Evolutionary conservation across 148 eudicot genomes (phyloP), one percentile per base, ranked within the genome.

Genomic region (Vaccinium myrtillus): DNA sequence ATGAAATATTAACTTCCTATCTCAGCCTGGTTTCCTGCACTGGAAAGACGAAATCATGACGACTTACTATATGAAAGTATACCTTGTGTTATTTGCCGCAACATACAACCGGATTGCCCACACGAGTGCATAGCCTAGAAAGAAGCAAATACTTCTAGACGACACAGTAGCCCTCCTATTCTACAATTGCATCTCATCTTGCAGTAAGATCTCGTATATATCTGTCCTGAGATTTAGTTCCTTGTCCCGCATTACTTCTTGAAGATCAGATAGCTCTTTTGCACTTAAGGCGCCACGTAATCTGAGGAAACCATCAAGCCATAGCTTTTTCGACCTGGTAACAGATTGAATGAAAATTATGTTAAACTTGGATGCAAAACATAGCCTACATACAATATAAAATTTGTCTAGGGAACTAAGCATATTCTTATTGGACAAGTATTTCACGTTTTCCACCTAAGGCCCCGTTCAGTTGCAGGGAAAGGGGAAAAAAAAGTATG

Each of bases 201-300:
- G 93, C 77, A 96, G 79, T 75, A 96, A 92, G 75, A 96, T 94
- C 87, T 96, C 99, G 73, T 96, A 96, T 65, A 96, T 90, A 87
- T 96, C 98, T 61, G 99, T 94, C 87, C 98, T 91, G 77, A 96
- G 78, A 88, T 96, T 96, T 50, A 96, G 89, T 83, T 94, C 99
- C 85, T 94, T 96, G 18, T 93, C 99, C 71, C 93, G 91, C 98
- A 96, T 96, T 79, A 93, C 99, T 86, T 96, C 99, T 83, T 94
- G 98, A 30, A 96, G 97, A 87, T 96, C 99, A 61, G 93, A 88
- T 55, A 96, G 89, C 90, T 96, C 99, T 86, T 92, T 96, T 27
- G 93, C 92, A 46, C 92, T 90, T 70, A 96, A 75, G 78, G 93
- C 82, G 10, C 82, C 61, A n/a, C 84, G 88, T 46, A 96, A 87